These are phyloP conservation scores for Phytophthora melonis DNA, from an alignment of 352 stramenopile species.

Conservation along the genomic window DNA sequence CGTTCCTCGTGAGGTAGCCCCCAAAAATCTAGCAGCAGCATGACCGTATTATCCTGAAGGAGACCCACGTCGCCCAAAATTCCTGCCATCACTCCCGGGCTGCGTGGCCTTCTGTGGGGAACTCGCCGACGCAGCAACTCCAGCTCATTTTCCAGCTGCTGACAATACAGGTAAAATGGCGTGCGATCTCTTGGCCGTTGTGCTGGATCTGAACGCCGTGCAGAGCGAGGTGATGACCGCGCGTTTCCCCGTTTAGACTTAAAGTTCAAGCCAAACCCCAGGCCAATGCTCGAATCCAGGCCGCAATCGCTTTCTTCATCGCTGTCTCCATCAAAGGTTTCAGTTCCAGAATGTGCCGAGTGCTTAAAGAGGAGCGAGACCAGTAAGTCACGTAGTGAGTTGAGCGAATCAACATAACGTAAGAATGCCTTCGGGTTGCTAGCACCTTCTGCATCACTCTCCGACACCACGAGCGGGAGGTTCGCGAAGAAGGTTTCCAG, in stretches of 20 bases:
- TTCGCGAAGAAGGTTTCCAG: conserved; percentile 75
- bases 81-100: conserved; percentile 20
- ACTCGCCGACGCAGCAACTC: conserved; percentile 49
- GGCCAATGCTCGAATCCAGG: conserved; percentile 32
- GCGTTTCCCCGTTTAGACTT: conserved; percentile 3
- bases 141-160: conserved; percentile 69
- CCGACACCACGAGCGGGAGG: conserved; percentile 60
- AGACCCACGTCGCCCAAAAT: conserved; percentile 56
- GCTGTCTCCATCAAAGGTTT: conserved; percentile 25
- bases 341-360: background rate
- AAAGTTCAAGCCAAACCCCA: conserved; percentile 40
- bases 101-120: conserved; percentile 34
- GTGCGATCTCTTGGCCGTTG: conserved; percentile 20
- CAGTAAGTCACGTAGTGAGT: conserved; percentile 61
- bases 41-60: conserved; percentile 65
- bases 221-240: conserved; percentile 6
- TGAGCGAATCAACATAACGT: conserved; percentile 66
- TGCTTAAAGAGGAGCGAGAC: conserved; percentile 61
- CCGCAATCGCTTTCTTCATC: conserved; percentile 26
- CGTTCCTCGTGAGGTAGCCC: conserved; percentile 63
- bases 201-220: background rate
- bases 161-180: conserved; percentile 73
- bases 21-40: conserved; percentile 76
- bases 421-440: conserved; percentile 52
- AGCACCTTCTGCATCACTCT: conserved; percentile 47